These are phyloP conservation scores for Amorphotheca resinae DNA, from an alignment of 495 filamentous ascomycete genomes.

Conservation along the genomic window DNA sequence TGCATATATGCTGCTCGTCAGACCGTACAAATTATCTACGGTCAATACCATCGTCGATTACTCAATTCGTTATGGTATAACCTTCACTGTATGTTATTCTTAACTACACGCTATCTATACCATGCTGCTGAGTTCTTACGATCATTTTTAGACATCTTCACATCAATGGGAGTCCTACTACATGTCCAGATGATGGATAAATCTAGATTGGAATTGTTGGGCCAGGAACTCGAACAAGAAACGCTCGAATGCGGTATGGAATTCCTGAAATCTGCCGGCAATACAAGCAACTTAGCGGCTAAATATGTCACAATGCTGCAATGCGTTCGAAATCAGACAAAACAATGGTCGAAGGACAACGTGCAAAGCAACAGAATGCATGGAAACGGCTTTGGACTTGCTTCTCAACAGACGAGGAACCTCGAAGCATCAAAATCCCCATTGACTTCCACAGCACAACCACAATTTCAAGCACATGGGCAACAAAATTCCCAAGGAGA, in stretches of 20 bases:
- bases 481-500: too few relatives aligned
- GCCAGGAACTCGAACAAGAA: neutral
- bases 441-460: too few relatives aligned
- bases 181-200: neutral
- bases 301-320: neutral
- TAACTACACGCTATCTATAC: too few relatives aligned
- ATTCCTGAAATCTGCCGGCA: neutral
- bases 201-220: neutral
- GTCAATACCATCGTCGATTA: neutral
- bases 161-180: neutral
- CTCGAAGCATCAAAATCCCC: too few relatives aligned
- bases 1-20: neutral
- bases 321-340: neutral
- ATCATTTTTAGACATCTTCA: neutral
- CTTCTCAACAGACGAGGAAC: too few relatives aligned
- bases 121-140: too few relatives aligned
- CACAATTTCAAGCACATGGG: too few relatives aligned
- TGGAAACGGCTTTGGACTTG: too few relatives aligned
- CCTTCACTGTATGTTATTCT: neutral
- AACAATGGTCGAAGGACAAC: too few relatives aligned
- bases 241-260: neutral
- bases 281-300: neutral
- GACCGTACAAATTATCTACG: neutral
- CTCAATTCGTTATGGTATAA: neutral
- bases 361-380: too few relatives aligned